These are phyloP conservation scores for Linnemannia exigua DNA, from an alignment of 192 early-diverging fungal species.

Conservation along the genomic window DNA sequence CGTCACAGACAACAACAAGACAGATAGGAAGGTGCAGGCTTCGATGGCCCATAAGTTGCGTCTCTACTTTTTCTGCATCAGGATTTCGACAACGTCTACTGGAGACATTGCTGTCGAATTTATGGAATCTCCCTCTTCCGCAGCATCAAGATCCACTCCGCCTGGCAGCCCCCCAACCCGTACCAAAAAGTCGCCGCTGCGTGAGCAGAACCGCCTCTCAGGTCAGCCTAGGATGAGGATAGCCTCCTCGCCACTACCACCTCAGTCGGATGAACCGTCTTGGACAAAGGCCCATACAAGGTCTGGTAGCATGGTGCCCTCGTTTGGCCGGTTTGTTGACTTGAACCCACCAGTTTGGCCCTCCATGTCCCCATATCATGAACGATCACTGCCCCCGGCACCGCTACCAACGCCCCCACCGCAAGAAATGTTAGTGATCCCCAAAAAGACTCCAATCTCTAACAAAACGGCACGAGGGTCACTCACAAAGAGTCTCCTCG, in stretches of 20 bases:
- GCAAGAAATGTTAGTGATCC: not conserved
- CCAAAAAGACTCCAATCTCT: not conserved
- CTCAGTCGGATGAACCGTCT: not conserved
- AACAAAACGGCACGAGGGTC: not conserved
- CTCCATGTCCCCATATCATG: constrained; percentile 37
- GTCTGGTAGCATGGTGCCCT: not conserved
- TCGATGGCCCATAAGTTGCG: constrained; percentile 46
- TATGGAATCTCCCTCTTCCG: not conserved
- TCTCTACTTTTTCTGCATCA: constrained; percentile 51
- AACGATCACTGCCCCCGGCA: not conserved
- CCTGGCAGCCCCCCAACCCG: not conserved
- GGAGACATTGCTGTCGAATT: constrained; percentile 24
- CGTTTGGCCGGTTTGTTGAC: not conserved
- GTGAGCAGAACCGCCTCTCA: constrained; percentile 14
- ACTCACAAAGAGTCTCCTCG: constrained; percentile 4
- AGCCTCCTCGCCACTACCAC: constrained; percentile 1
- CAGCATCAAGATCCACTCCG: not conserved
- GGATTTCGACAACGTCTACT: constrained; percentile 21
- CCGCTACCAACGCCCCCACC: not conserved
- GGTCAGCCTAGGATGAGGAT: not conserved
- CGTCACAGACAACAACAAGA: not conserved
- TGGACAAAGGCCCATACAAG: not conserved
- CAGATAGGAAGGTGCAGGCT: constrained; percentile 16
- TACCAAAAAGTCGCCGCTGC: constrained; percentile 20
- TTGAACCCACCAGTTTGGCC: constrained; percentile 26